Base-by-base conservation (phyloP, 2,329 filamentous ascomycete genomes). In the Cryphonectria nitschkei region DNA sequence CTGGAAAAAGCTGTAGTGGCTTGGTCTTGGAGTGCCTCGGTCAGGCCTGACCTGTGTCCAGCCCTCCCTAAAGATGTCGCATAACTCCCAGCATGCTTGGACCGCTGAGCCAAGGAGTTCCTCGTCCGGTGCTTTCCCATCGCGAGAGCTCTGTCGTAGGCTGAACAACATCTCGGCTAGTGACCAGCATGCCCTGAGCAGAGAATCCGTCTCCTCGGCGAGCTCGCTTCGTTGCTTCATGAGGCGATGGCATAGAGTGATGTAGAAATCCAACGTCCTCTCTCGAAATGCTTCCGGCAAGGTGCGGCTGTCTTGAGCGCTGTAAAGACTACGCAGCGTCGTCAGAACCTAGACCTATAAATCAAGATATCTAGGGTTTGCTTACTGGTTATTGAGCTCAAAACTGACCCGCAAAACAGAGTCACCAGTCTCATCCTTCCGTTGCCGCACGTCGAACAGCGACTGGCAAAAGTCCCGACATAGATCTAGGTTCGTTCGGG, bases 101-200 rank as follows among this genome's bases (percentile, higher is more conserved):
- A 97, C 92, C 0, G 95, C 94, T 0, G 93, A 96, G 6, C 92
- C 91, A 0, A 98, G 85, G 0, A 97, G 85, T 77, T 97, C 95
- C 77, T 95, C 93, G 74, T 97, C 93, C 0, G 92, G 85, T 0
- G 85, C 83, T 75, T 89, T 92, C 29, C 89, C 90, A 74, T 96
- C 93, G 46, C 92, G 87, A 74, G 88, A 90, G 79, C 91, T 95
- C 76, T 97, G 94, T 2, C 94, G 90, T 56, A 98, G 86, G 78
- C 90, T 97, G 80, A 97, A 97, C 0, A 98, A 87, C 90, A 97
- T 97, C 80, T 97, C 95, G 9, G 95, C 94, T 16, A 98, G 82
- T 3, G 91, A 88, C 95, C 95, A 98, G 78, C 95, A 97, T 32
- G 94, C 93, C 69, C 91, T 88, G 3, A 98, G 86, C 4, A 98